phyloP scores from a whole-genome alignment of 2,329 filamentous ascomycete species.

The Trichoderma harzianum region DNA sequence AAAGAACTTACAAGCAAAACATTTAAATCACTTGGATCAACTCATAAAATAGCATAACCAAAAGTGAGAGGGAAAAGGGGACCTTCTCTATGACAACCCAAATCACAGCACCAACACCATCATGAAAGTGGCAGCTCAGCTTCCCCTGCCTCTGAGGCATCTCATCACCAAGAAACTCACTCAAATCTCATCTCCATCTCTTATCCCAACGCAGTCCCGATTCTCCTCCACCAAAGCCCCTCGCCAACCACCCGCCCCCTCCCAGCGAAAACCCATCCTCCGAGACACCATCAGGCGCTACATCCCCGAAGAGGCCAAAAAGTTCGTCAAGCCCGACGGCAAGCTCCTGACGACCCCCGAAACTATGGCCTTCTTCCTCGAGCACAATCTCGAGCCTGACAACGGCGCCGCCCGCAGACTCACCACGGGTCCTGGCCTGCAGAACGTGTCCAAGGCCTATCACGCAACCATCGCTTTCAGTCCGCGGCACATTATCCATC shows the following conservation, averaged over 20 bases:
- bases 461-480: slow-evolving; percentile 27
- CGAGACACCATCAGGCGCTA: slow-evolving; percentile 18
- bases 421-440: slow-evolving; percentile 13
- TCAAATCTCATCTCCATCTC: neutral
- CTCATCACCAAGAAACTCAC: neutral
- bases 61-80: neutral
- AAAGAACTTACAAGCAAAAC: neutral
- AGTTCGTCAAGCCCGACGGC: slow-evolving; percentile 25
- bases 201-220: neutral
- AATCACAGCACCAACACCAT: neutral
- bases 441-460: slow-evolving; percentile 22
- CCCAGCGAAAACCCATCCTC: slow-evolving; percentile 9
- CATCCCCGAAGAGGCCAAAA: slow-evolving; percentile 23
- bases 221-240: neutral
- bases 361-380: slow-evolving; percentile 28
- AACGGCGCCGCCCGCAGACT: slow-evolving; percentile 23
- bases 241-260: neutral
- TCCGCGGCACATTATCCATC: slow-evolving; percentile 32
- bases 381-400: slow-evolving; percentile 25
- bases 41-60: neutral
- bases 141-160: slow-evolving; percentile 3
- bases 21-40: neutral
- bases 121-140: slow-evolving; percentile 27
- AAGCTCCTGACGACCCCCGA: slow-evolving; percentile 30
- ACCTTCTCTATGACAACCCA: neutral